Evolutionary conservation across 164 flowering plant species (phyloP).

Genomic region (Aristolochia contorta): DNA sequence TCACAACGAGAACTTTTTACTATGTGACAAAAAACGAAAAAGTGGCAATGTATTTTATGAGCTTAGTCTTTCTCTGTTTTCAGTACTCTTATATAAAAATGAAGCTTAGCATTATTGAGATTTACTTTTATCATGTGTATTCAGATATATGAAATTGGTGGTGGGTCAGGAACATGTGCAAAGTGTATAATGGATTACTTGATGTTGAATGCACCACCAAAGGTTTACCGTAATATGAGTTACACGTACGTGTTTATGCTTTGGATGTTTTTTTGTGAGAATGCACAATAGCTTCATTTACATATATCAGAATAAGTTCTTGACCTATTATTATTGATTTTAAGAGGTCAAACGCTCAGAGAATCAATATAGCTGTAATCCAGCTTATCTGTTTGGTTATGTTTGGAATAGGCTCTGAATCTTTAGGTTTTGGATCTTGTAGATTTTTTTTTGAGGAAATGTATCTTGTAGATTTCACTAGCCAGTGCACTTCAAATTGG

Average conservation of each 20-base stretch:
- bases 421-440: no score
- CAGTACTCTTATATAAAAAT: constrained; percentile 2
- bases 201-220: constrained; percentile 84
- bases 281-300: neutral
- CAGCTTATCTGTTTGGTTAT: no score
- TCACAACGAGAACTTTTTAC: no score
- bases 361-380: neutral
- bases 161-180: constrained; percentile 99
- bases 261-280: no score
- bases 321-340: neutral
- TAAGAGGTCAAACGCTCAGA: neutral
- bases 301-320: neutral
- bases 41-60: neutral
- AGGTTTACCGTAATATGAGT: constrained; percentile 80
- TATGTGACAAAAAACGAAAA: no score
- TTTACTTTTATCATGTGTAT: constrained; percentile 11
- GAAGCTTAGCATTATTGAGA: constrained; percentile 6
- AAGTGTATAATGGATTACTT: constrained; percentile 98
- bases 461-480: no score
- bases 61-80: neutral
- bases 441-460: no score
- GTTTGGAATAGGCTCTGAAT: no score
- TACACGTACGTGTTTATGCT: constrained; percentile 58
- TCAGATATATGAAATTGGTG: constrained; percentile 99
- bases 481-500: no score